Percentiles rank a stretch among this genome's conserved stretches.
Evolutionary conservation across 108 stramenopile species (phyloP).

Genomic region (Skeletonema menzelii): DNA sequence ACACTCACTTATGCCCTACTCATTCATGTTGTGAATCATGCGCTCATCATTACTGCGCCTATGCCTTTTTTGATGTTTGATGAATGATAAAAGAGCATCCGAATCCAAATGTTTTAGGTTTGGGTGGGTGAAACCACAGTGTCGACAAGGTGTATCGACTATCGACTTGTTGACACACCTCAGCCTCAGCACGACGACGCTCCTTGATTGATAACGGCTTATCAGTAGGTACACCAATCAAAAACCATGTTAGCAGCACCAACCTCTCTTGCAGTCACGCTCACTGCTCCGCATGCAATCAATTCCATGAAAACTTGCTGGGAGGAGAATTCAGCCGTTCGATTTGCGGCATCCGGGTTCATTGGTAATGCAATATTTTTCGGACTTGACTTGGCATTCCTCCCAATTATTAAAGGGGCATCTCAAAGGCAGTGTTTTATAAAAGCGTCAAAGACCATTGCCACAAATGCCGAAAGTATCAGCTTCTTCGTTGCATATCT

Average conservation of each 20-base stretch:
- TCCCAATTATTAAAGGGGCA: not conserved
- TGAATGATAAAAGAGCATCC: too few species aligned
- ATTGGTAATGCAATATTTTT: conserved; percentile 38
- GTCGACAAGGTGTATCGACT: too few species aligned
- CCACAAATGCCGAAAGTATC: conserved; percentile 31
- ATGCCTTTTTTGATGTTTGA: too few species aligned
- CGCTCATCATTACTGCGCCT: too few species aligned
- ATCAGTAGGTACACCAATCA: too few species aligned
- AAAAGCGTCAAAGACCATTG: conserved; percentile 8
- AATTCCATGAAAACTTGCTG: not conserved
- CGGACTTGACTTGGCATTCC: conserved; percentile 14
- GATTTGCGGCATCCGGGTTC: conserved; percentile 26
- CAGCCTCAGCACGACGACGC: too few species aligned
- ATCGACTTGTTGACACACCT: too few species aligned
- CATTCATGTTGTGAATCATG: too few species aligned
- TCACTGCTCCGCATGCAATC: not conserved
- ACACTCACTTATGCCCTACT: too few species aligned
- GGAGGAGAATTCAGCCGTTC: conserved; percentile 15
- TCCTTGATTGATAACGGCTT: too few species aligned
- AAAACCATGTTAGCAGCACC: not conserved
- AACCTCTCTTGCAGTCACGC: not conserved
- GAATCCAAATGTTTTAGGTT: too few species aligned
- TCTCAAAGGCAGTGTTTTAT: not conserved
- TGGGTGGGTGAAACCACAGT: too few species aligned
- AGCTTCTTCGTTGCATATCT: conserved; percentile 49